These are phyloP conservation scores for Amyloporia xantha DNA, from an alignment of 768 basidiomycete species.

Conservation along the genomic window DNA sequence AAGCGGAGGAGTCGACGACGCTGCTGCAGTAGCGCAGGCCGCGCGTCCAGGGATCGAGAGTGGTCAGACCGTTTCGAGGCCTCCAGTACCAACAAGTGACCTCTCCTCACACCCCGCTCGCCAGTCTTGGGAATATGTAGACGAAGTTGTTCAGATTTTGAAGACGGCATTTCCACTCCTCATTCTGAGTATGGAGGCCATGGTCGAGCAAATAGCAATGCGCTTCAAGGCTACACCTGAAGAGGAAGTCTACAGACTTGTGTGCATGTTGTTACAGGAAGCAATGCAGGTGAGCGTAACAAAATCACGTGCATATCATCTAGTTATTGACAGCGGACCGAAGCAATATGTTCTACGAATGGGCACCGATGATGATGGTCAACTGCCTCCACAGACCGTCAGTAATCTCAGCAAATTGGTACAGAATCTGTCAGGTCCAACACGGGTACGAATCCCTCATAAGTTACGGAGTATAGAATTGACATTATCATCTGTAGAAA, in stretches of 20 bases:
- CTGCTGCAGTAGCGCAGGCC: not conserved
- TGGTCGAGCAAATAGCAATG: constrained; percentile 89
- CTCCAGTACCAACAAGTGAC: not conserved
- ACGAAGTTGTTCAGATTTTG: constrained; percentile 87
- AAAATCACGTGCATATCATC: not conserved
- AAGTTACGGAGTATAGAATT: not conserved
- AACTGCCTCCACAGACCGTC: constrained; percentile 47
- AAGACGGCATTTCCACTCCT: constrained; percentile 96
- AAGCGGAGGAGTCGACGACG: not conserved
- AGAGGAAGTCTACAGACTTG: constrained; percentile 90
- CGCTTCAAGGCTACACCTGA: constrained; percentile 87
- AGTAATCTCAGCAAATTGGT: constrained; percentile 55
- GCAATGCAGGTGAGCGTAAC: constrained; percentile 87
- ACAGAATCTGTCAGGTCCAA: constrained; percentile 46
- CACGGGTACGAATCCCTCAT: constrained; percentile 41
- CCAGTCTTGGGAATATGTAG: constrained; percentile 84
- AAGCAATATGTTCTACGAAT: constrained; percentile 70
- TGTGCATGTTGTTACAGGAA: constrained; percentile 82
- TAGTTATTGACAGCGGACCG: not conserved
- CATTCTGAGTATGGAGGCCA: constrained; percentile 91
- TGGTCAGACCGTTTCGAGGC: not conserved
- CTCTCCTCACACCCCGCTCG: constrained; percentile 31
- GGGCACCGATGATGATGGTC: constrained; percentile 64
- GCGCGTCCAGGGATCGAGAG: not conserved
- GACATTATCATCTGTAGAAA: constrained; percentile 52